phyloP scores from a whole-genome alignment of 2,329 filamentous ascomycete genomes.

The Exophiala viscosa region DNA sequence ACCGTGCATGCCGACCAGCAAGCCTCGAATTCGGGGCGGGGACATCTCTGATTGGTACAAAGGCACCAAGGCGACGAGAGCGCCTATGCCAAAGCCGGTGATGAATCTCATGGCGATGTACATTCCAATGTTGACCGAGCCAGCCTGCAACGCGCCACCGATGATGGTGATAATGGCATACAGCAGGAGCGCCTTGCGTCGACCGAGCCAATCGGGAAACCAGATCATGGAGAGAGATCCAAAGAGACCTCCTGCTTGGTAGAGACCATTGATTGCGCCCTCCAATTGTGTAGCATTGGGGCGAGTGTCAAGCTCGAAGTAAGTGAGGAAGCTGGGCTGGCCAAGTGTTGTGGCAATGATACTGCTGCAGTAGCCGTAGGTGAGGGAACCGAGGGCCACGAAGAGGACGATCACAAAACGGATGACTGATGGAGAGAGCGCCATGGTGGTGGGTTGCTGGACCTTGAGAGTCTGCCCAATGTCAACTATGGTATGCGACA shows the following conservation, averaged over 20 bases:
- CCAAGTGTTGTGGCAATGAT: conserved; percentile 44
- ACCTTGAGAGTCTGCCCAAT: background rate
- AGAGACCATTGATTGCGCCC: conserved; percentile 14
- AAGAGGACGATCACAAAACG: conserved; percentile 7
- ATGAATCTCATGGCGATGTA: conserved; percentile 15
- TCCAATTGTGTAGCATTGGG: conserved; percentile 39
- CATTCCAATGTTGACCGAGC: conserved; percentile 15
- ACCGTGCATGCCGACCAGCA: conserved; percentile 21
- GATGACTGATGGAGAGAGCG: conserved; percentile 5
- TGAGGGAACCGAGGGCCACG: conserved; percentile 7
- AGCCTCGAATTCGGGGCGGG: conserved; percentile 17
- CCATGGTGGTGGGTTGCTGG: background rate
- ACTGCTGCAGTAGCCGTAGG: conserved; percentile 31
- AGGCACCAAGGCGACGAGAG: conserved; percentile 14
- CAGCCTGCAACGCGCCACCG: conserved; percentile 17
- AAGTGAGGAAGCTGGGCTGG: conserved; percentile 36
- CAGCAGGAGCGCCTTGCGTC: conserved; percentile 19
- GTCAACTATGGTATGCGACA: background rate
- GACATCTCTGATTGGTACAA: conserved; percentile 18
- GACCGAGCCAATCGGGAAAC: conserved; percentile 10
- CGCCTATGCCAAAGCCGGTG: conserved; percentile 12
- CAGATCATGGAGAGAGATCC: conserved; percentile 39
- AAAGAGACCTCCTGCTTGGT: conserved; percentile 11
- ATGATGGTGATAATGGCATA: conserved; percentile 27
- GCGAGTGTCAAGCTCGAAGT: conserved; percentile 40